A percentile compares a stretch with the other conserved stretches of the same genome.
phyloP scores from a whole-genome alignment of 2,329 filamentous ascomycete genomes.

The Dactylellina sp. region DNA sequence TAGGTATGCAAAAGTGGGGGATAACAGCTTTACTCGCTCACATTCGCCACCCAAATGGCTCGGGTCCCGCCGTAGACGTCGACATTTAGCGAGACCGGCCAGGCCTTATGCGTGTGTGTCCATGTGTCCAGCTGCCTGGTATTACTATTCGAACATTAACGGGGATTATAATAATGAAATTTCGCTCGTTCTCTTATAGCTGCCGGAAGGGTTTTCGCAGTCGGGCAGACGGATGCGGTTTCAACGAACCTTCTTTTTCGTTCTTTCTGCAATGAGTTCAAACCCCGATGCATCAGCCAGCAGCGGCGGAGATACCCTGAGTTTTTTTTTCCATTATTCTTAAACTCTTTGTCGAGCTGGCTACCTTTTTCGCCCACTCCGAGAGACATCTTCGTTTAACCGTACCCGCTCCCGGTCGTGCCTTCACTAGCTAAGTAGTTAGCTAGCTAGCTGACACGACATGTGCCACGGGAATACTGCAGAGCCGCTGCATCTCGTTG shows the following conservation, averaged over 20 bases:
- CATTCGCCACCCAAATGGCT: constrained; percentile 24
- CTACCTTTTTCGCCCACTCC: constrained; percentile 30
- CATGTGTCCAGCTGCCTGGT: constrained; percentile 27
- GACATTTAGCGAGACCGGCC: too few relatives aligned
- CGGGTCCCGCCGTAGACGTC: background rate
- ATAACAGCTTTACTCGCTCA: constrained; percentile 17
- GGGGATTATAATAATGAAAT: background rate
- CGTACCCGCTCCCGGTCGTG: constrained; percentile 52
- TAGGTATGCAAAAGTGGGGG: constrained; percentile 33
- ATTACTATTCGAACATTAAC: constrained; percentile 12
- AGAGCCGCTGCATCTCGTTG: constrained; percentile 38
- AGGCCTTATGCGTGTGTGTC: background rate
- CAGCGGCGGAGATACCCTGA: background rate
- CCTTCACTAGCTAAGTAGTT: too few relatives aligned
- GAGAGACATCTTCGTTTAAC: constrained; percentile 6
- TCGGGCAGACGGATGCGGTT: constrained; percentile 18
- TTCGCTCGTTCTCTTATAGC: background rate
- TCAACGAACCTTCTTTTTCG: constrained; percentile 1
- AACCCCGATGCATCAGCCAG: constrained; percentile 31
- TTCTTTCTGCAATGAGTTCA: constrained; percentile 24
- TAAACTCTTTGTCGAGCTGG: too few relatives aligned
- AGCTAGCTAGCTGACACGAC: constrained; percentile 15
- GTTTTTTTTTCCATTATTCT: background rate
- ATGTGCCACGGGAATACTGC: constrained; percentile 28
- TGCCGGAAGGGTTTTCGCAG: background rate